Base-by-base conservation (phyloP, 192 early-diverging fungal genomes). In the Coemansia sp. region DNA sequence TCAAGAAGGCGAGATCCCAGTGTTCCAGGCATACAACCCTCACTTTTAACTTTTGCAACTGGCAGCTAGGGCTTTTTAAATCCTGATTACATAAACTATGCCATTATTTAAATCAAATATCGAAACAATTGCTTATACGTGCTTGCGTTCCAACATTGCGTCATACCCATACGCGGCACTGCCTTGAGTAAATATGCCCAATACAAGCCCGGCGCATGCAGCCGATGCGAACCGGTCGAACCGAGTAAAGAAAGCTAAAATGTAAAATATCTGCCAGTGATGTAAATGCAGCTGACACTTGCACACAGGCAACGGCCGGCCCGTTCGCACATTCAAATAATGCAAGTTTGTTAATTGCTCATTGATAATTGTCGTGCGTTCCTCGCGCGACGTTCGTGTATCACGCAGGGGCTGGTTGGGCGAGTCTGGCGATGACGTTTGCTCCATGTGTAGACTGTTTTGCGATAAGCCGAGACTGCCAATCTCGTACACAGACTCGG, bases 201-300 rank as follows among this genome's bases (percentile, higher is more conserved):
- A 70, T 2, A 84, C 82, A 32, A 93, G 75, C 2, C 91, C 91
- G 6, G 85, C 88, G 57, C 83, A 89, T 4, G 87, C 77, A 52
- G 82, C 77, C 17, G 91, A 93, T 11, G 88, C 82, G 58, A 83
- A 84, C 67, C 87, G 62, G 63, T 86, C 79, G 61, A 92, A 93
- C 21, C 91, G 75, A 2, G 90, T 92, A 61, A 92, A 93, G 58
- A 91, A 93, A 2, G 89, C 89, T 14, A 93, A 71, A 9, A 78
- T 82, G 73, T 92, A 93, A 64, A 93, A 93, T 29, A 93, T 85
- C 63, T 91, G 88, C 91, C 91, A 93, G 62, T 93, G 91, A 67
- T 93, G 91, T 48, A 89, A 64, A 66, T 93, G 90, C 43, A 90
- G 66, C n/a, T 39, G 21, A 50, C 57, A 77, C 17, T 60, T 45